A percentile compares a stretch with the other conserved stretches of the same genome.
These are phyloP conservation scores for Xylaria sp. DNA, from an alignment of 2,329 filamentous ascomycete species.

Conservation along the genomic window DNA sequence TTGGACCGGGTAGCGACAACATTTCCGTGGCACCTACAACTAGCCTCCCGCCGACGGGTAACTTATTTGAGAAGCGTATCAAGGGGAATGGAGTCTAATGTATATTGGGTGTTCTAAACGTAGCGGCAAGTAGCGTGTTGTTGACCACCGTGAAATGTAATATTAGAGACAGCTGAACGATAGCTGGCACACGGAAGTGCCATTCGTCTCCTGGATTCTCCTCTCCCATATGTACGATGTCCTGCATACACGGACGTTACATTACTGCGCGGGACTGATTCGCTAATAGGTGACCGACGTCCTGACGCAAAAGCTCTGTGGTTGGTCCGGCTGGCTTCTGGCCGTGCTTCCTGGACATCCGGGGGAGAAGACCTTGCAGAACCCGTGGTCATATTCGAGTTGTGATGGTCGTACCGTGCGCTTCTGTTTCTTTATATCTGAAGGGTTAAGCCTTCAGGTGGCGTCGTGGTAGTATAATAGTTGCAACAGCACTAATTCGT, in stretches of 20 bases:
- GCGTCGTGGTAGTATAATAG: constrained; percentile 7
- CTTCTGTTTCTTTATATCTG: constrained; percentile 9
- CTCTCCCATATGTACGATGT: not conserved
- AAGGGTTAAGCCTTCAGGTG: constrained; percentile 17
- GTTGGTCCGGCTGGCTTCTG: not conserved
- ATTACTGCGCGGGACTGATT: not conserved
- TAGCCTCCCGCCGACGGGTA: constrained; percentile 10
- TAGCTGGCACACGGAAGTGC: constrained; percentile 11
- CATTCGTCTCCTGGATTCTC: constrained; percentile 4
- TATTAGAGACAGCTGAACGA: not conserved
- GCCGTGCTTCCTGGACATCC: not conserved
- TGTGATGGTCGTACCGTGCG: constrained; percentile 7
- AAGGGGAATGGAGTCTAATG: constrained; percentile 11
- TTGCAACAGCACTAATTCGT: constrained; percentile 16
- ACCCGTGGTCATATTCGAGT: constrained; percentile 14
- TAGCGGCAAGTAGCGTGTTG: constrained; percentile 15
- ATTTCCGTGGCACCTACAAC: constrained; percentile 18
- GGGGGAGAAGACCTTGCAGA: constrained; percentile 12
- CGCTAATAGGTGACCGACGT: not conserved
- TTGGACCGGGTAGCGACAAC: constrained; percentile 14
- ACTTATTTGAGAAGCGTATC: constrained; percentile 6
- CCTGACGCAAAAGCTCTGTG: not conserved
- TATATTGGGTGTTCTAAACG: constrained; percentile 21
- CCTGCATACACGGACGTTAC: not conserved
- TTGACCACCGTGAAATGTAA: constrained; percentile 10